These are phyloP conservation scores for Cyberlindnera galapagoensis DNA, from an alignment of 805 yeast species.

Conservation along the genomic window DNA sequence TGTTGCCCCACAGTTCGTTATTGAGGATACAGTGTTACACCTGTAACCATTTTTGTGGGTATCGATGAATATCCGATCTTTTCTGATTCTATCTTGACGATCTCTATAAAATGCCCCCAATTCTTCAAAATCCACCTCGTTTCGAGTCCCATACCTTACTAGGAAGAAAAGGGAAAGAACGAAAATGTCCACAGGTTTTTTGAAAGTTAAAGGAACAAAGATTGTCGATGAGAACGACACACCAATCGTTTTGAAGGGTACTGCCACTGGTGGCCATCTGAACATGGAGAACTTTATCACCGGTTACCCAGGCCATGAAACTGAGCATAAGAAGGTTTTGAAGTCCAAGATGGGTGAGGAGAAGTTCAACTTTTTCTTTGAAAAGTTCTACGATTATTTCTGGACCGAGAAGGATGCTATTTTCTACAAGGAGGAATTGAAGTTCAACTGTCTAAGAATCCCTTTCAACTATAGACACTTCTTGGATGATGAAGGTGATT, in stretches of 20 bases:
- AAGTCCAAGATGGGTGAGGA: constrained; percentile 37
- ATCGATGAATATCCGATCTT: too few relatives aligned
- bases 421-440: constrained; percentile 33
- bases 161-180: too few relatives aligned
- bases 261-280: constrained; percentile 45
- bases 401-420: constrained; percentile 46
- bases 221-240: constrained; percentile 37
- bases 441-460: constrained; percentile 41
- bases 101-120: too few relatives aligned
- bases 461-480: constrained; percentile 50
- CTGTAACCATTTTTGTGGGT: too few relatives aligned
- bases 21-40: too few relatives aligned
- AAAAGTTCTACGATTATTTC: constrained; percentile 46
- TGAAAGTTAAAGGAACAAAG: constrained; percentile 40
- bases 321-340: constrained; percentile 40
- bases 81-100: too few relatives aligned
- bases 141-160: too few relatives aligned
- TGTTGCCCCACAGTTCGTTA: too few relatives aligned
- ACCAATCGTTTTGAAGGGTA: constrained; percentile 38
- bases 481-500: constrained; percentile 37
- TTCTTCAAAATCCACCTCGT: too few relatives aligned
- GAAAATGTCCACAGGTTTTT: too few relatives aligned
- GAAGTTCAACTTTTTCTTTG: constrained; percentile 42
- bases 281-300: constrained; percentile 54
- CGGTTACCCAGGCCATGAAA: constrained; percentile 48